Conservation (phyloP, 768 basidiomycete genomes). For the Auriscalpium orientale region DNA sequence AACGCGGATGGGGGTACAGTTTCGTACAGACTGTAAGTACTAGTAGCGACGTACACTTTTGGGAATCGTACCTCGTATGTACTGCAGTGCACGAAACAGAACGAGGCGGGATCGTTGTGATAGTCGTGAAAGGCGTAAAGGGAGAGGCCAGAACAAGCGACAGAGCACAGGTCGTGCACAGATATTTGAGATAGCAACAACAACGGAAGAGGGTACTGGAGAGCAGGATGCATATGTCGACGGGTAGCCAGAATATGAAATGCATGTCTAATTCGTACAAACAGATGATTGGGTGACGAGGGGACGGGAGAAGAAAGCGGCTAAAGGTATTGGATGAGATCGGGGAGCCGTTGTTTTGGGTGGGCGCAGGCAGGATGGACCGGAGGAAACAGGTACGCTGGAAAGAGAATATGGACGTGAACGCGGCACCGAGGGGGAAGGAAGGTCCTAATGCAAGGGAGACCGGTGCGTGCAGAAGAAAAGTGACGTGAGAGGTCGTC, state of each 20-base stretch:
- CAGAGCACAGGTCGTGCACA: background rate
- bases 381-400: background rate
- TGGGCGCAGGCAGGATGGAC: background rate
- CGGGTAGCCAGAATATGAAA: constrained; percentile 25
- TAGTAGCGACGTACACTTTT: background rate
- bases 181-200: constrained; percentile 7
- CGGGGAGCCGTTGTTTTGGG: constrained; percentile 16
- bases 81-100: too few relatives aligned
- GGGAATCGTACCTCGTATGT: background rate
- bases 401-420: background rate
- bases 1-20: background rate
- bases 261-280: constrained; percentile 75
- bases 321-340: constrained; percentile 17
- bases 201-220: constrained; percentile 13
- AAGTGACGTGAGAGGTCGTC: background rate
- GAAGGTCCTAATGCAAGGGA: background rate
- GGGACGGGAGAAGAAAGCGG: constrained; percentile 18
- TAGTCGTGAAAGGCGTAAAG: background rate
- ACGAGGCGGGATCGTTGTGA: too few relatives aligned
- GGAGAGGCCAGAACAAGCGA: background rate
- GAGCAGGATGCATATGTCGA: constrained; percentile 26
- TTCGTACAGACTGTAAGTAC: background rate
- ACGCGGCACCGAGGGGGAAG: background rate
- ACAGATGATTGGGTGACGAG: constrained; percentile 2
- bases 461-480: background rate